Conservation (phyloP, 2,329 filamentous ascomycete genomes). For the Sarocladium strictum region DNA sequence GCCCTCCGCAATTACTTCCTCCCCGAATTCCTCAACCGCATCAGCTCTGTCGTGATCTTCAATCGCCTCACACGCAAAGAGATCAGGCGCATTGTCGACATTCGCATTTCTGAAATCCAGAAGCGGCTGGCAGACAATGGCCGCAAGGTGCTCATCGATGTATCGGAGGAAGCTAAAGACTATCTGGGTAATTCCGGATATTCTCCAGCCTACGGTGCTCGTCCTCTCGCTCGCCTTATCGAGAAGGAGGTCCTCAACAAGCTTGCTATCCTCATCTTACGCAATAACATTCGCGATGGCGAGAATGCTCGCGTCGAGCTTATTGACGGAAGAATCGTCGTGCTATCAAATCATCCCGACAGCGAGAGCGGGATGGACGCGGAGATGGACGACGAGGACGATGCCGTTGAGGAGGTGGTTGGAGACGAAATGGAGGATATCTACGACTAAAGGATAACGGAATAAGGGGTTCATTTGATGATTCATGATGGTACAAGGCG, state of each 20-base stretch:
- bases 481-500: background rate
- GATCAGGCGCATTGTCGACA: slow-evolving; percentile 92
- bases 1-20: slow-evolving; percentile 93
- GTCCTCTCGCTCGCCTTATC: slow-evolving; percentile 82
- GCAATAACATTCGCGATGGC: slow-evolving; percentile 78
- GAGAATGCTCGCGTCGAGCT: slow-evolving; percentile 77
- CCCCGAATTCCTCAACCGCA: slow-evolving; percentile 97
- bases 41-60: slow-evolving; percentile 95
- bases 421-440: slow-evolving; percentile 56
- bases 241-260: slow-evolving; percentile 96
- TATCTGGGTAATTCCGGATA: slow-evolving; percentile 90
- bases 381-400: slow-evolving; percentile 68
- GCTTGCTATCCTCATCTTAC: slow-evolving; percentile 83
- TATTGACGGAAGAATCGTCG: slow-evolving; percentile 70
- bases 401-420: slow-evolving; percentile 55
- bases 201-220: slow-evolving; percentile 89
- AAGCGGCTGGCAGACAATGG: slow-evolving; percentile 80
- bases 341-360: slow-evolving; percentile 74
- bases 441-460: slow-evolving; percentile 29
- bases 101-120: slow-evolving; percentile 84
- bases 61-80: slow-evolving; percentile 86
- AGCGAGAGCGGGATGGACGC: slow-evolving; percentile 57
- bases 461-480: background rate
- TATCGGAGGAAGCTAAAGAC: slow-evolving; percentile 80
- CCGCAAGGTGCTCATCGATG: slow-evolving; percentile 78